Evolutionary conservation across 2,329 filamentous ascomycete species (phyloP).

Genomic region (Neurospora sp.): DNA sequence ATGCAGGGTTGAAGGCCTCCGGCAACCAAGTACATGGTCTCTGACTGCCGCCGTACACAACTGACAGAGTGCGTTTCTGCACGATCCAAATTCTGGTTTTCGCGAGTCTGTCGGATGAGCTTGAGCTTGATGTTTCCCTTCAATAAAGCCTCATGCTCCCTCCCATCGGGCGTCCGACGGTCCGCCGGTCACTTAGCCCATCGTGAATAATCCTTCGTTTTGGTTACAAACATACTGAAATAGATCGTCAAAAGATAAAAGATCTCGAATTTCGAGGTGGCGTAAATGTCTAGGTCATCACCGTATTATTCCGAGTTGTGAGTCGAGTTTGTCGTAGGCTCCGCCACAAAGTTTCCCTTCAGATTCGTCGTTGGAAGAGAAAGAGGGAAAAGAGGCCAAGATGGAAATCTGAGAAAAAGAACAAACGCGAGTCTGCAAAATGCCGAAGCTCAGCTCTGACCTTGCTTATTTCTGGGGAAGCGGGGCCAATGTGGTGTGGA

Average conservation of each 20-base stretch:
- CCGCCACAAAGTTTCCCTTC: not conserved
- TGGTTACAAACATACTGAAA: too few species aligned
- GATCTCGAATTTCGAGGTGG: not conserved
- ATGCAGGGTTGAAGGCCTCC: not conserved
- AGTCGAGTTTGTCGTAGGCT: not conserved
- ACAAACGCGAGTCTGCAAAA: not conserved
- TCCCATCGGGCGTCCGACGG: not conserved
- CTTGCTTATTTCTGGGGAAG: not conserved
- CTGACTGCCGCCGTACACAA: not conserved
- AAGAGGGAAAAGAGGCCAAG: not conserved
- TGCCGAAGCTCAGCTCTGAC: not conserved
- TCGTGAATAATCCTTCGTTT: too few species aligned
- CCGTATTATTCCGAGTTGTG: not conserved
- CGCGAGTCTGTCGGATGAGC: not conserved
- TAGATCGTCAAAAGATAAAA: too few species aligned
- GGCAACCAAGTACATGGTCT: not conserved
- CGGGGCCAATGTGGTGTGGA: not conserved
- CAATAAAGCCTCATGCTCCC: not conserved
- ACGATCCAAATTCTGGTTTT: not conserved
- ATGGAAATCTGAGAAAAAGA: not conserved
- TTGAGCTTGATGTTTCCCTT: not conserved
- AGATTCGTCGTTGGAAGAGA: not conserved
- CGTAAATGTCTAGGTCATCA: not conserved
- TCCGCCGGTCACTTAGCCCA: not conserved
- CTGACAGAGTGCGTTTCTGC: not conserved